phyloP scores from a whole-genome alignment of 768 basidiomycete species.

The Lactarius indigo region DNA sequence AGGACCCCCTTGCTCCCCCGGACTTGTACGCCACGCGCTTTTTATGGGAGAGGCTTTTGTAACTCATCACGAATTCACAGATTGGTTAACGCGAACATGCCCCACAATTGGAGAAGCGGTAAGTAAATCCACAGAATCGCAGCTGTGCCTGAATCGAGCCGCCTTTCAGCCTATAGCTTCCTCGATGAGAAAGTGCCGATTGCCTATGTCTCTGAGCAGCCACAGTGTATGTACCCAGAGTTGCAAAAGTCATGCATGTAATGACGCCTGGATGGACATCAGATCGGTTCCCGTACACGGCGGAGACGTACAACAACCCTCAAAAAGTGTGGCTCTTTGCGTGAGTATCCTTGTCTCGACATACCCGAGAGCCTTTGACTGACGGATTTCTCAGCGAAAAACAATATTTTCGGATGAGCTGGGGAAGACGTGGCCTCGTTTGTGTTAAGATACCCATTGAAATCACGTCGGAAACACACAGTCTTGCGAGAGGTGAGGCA shows the following conservation, averaged over 20 bases:
- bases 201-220: conserved; percentile 33
- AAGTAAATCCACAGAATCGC: not conserved
- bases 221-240: conserved; percentile 26
- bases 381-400: not conserved
- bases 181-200: conserved; percentile 33
- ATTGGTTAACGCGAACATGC: not conserved
- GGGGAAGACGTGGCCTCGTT: not conserved
- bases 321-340: conserved; percentile 21
- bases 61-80: not conserved
- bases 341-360: not conserved
- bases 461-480: not conserved
- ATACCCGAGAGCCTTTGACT: not conserved
- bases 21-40: conserved; percentile 30
- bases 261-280: no score
- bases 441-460: not conserved
- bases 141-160: not conserved
- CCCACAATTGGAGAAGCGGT: conserved; percentile 4
- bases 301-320: conserved; percentile 22
- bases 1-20: conserved; percentile 38
- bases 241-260: not conserved
- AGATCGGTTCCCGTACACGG: conserved; percentile 21
- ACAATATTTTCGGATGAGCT: not conserved
- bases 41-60: not conserved
- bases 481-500: not conserved
- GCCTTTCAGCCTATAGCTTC: conserved; percentile 22